phyloP scores from a whole-genome alignment of 805 yeast species.

The Jamesozyma lodderae region DNA sequence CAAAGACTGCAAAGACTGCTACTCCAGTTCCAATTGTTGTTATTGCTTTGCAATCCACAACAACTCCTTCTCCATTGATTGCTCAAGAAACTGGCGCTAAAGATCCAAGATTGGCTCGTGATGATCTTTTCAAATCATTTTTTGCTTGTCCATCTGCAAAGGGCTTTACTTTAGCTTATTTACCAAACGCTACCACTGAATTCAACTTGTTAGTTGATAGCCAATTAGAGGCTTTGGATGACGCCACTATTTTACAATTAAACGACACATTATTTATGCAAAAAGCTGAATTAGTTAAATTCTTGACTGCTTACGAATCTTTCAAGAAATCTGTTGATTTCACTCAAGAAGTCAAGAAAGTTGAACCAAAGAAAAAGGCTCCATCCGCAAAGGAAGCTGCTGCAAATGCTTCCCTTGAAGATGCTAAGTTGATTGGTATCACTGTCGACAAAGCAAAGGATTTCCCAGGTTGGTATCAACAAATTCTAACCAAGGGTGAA shows the following conservation, averaged over 20 bases:
- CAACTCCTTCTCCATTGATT: conserved; percentile 56
- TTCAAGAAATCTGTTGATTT: conserved; percentile 41
- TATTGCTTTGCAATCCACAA: conserved; percentile 61
- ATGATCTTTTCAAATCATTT: conserved; percentile 61
- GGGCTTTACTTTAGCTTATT: conserved; percentile 26
- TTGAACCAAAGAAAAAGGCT: conserved; percentile 27
- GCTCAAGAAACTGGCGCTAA: conserved; percentile 63
- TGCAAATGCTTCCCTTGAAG: conserved; percentile 51
- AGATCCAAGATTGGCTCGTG: conserved; percentile 83
- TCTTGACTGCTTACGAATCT: conserved; percentile 36
- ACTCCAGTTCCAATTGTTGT: conserved; percentile 72
- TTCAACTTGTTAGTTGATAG: conserved; percentile 25
- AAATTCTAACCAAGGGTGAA: conserved; percentile 91
- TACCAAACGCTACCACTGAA: conserved; percentile 32
- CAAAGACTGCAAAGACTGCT: conserved; percentile 79
- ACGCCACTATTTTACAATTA: conserved; percentile 24
- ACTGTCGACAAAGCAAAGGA: conserved; percentile 88
- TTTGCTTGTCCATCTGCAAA: conserved; percentile 26
- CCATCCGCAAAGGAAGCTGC: conserved; percentile 21
- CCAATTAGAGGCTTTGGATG: conserved; percentile 33
- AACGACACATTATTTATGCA: conserved; percentile 20
- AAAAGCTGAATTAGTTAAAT: conserved; percentile 22
- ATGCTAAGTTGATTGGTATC: conserved; percentile 89
- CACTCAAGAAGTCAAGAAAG: conserved; percentile 30
- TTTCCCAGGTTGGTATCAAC: conserved; percentile 96